Percentiles rank a stretch among this genome's conserved stretches.
phyloP scores from a whole-genome alignment of 1,284 basidiomycete genomes.

The Melampsora larici-populina region DNA sequence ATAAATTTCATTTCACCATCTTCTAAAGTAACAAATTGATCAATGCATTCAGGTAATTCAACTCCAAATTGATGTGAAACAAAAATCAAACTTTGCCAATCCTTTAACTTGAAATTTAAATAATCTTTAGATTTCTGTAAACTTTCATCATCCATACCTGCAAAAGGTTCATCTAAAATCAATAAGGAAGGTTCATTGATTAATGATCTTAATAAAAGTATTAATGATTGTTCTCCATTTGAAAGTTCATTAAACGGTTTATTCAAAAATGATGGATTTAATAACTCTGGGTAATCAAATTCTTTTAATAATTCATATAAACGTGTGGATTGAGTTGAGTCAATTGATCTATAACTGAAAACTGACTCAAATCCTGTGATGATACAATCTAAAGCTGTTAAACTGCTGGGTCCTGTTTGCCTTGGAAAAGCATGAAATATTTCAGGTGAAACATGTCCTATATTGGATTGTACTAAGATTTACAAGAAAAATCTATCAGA shows the following conservation, averaged over 20 bases:
- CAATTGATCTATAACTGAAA: slow-evolving; percentile 61
- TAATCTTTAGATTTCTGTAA: slow-evolving; percentile 65
- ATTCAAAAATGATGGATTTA: neutral
- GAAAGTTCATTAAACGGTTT: neutral
- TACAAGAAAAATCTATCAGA: neutral
- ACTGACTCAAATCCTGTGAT: slow-evolving; percentile 79
- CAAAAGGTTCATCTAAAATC: slow-evolving; percentile 82
- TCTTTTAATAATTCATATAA: neutral
- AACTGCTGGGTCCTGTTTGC: slow-evolving; percentile 58
- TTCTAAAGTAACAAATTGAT: neutral
- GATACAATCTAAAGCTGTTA: slow-evolving; percentile 72
- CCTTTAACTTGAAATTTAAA: slow-evolving; percentile 52
- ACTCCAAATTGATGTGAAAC: neutral
- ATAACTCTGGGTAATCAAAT: neutral
- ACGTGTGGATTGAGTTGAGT: slow-evolving; percentile 46
- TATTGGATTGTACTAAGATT: slow-evolving; percentile 56
- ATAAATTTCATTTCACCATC: neutral
- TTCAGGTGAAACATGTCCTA: slow-evolving; percentile 84
- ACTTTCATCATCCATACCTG: slow-evolving; percentile 79
- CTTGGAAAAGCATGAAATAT: slow-evolving; percentile 85
- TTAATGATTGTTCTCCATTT: slow-evolving; percentile 57
- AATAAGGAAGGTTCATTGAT: slow-evolving; percentile 67
- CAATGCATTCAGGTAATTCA: neutral
- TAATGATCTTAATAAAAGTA: slow-evolving; percentile 77
- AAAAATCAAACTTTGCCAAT: neutral